Conservation (phyloP, 2,329 filamentous ascomycete species). For the Epichloe sibirici region DNA sequence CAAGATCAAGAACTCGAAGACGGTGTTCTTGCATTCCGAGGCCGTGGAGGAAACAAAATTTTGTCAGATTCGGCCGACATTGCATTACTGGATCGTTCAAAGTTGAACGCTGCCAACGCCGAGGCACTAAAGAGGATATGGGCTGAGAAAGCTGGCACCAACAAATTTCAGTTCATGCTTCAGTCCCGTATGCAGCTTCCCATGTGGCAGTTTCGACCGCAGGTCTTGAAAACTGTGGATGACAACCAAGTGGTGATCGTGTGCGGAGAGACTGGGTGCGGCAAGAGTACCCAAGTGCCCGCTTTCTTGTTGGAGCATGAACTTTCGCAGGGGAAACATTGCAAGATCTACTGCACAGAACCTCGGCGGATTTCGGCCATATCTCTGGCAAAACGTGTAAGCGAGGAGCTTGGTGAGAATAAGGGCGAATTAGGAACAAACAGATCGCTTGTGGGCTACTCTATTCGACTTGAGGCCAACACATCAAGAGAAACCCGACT, state of each 20-base stretch:
- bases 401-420: constrained; percentile 83
- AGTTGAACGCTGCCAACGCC: constrained; percentile 24
- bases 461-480: constrained; percentile 85
- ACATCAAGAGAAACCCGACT: constrained; percentile 70
- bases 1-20: constrained; percentile 59
- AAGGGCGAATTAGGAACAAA: constrained; percentile 70
- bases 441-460: constrained; percentile 82
- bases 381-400: constrained; percentile 82
- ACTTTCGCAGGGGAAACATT: constrained; percentile 63
- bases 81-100: constrained; percentile 30
- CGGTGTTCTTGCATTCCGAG: constrained; percentile 66
- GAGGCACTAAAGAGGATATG: constrained; percentile 47
- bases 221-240: constrained; percentile 67
- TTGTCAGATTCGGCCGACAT: constrained; percentile 37
- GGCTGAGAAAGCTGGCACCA: constrained; percentile 42
- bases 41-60: constrained; percentile 36
- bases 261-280: constrained; percentile 92
- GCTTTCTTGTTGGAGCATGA: constrained; percentile 87
- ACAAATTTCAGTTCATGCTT: constrained; percentile 68
- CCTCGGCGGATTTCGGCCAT: constrained; percentile 93
- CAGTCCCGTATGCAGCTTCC: constrained; percentile 67
- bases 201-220: constrained; percentile 73
- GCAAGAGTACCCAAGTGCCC: constrained; percentile 96
- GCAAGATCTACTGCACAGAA: constrained; percentile 93
- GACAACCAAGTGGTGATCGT: constrained; percentile 80